phyloP scores from a whole-genome alignment of 371 early-diverging fungal genomes.

The Aphelidium insulamus region DNA sequence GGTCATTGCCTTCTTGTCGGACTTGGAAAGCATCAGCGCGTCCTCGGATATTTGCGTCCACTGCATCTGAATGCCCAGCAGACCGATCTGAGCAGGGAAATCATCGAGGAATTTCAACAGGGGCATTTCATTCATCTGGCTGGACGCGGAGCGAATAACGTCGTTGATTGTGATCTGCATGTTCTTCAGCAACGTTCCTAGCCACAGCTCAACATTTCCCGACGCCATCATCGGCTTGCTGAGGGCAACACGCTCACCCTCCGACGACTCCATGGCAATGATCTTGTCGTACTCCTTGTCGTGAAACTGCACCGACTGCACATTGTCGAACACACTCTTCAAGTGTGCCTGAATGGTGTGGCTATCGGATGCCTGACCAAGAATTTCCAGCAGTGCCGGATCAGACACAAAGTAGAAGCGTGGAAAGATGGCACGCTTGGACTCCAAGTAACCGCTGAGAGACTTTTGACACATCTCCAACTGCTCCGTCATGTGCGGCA shows the following conservation, averaged over 20 bases:
- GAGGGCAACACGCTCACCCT: constrained; percentile 26
- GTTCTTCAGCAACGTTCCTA: constrained; percentile 24
- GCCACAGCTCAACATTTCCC: constrained; percentile 34
- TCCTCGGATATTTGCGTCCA: constrained; percentile 33
- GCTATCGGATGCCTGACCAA: constrained; percentile 34
- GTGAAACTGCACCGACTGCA: constrained; percentile 25
- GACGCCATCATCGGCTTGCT: constrained; percentile 23
- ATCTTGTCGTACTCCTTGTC: constrained; percentile 41
- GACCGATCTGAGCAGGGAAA: constrained; percentile 34
- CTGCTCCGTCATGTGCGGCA: constrained; percentile 36
- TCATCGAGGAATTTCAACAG: constrained; percentile 30
- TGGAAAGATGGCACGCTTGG: constrained; percentile 34
- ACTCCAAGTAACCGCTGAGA: constrained; percentile 29
- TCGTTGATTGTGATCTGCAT: constrained; percentile 30
- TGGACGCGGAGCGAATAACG: constrained; percentile 24
- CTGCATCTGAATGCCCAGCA: constrained; percentile 28
- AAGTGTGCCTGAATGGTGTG: constrained; percentile 37
- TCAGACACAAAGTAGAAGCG: constrained; percentile 41
- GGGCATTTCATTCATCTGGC: constrained; percentile 24
- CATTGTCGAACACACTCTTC: constrained; percentile 30
- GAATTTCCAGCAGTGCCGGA: constrained; percentile 31
- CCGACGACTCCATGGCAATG: constrained; percentile 23
- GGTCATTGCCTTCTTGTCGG: constrained; percentile 33
- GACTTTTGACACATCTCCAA: constrained; percentile 38
- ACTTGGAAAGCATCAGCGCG: constrained; percentile 19